These are phyloP conservation scores for Tolypocladium inflatum DNA, from an alignment of 2,329 filamentous ascomycete species.

Conservation along the genomic window DNA sequence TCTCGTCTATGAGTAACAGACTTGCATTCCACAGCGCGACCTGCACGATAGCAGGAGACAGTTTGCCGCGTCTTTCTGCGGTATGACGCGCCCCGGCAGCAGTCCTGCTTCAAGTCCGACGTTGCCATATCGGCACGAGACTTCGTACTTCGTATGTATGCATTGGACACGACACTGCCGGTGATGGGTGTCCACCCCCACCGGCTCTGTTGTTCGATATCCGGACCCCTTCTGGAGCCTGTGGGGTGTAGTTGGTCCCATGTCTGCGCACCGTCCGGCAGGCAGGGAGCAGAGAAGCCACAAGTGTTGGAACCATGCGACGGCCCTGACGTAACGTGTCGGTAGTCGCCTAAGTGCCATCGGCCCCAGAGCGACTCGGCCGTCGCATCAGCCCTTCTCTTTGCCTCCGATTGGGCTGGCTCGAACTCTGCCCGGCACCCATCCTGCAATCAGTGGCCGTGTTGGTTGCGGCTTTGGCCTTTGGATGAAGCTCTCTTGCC, in stretches of 20 bases:
- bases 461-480: neutral
- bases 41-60: neutral
- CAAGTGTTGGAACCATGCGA: neutral
- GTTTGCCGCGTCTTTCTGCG: neutral
- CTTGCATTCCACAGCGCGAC: neutral
- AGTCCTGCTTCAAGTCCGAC: neutral
- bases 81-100: neutral
- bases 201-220: neutral
- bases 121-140: neutral
- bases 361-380: neutral
- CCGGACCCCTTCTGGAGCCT: conserved; percentile 1
- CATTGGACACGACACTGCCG: neutral
- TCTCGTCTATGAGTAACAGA: neutral
- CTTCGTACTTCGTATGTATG: neutral
- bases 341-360: conserved; percentile 2
- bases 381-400: conserved; percentile 1
- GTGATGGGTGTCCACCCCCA: neutral
- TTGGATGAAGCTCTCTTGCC: too few relatives aligned
- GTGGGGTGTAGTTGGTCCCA: neutral
- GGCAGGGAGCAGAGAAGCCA: neutral
- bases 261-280: neutral
- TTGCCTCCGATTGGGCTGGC: neutral
- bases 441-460: neutral
- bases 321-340: conserved; percentile 7
- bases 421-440: neutral